A percentile compares a stretch with the other conserved stretches of the same genome.
These are phyloP conservation scores for Lactuca saligna DNA, from an alignment of 129 eudicot genomes.

Conservation along the genomic window DNA sequence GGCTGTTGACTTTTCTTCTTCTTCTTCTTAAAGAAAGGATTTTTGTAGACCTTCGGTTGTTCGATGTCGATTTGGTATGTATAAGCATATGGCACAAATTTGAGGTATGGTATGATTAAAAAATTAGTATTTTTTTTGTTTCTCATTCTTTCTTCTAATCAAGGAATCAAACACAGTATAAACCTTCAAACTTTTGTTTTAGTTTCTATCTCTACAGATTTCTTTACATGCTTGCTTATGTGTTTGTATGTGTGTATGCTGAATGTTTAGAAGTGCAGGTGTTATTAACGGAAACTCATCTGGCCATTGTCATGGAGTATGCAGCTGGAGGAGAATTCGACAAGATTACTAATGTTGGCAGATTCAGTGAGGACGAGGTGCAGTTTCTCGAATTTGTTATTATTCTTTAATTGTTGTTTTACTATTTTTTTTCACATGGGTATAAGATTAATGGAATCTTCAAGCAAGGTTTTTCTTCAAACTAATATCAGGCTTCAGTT, in stretches of 20 bases:
- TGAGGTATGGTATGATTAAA: too few relatives aligned
- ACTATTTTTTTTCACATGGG: neutral
- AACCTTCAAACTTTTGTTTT: too few relatives aligned
- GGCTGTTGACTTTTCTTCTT: too few relatives aligned
- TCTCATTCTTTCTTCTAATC: too few relatives aligned
- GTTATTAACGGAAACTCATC: slow-evolving; percentile 51
- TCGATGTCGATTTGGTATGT: too few relatives aligned
- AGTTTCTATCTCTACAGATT: too few relatives aligned
- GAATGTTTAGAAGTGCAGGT: slow-evolving; percentile 36
- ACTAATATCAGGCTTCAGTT: slow-evolving; percentile 78
- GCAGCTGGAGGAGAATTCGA: slow-evolving; percentile 70
- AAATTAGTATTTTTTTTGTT: too few relatives aligned
- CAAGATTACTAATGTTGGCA: slow-evolving; percentile 58
- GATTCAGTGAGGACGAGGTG: slow-evolving; percentile 79
- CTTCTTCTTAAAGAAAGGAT: too few relatives aligned
- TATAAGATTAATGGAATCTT: neutral
- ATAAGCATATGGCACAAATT: too few relatives aligned
- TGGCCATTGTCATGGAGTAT: slow-evolving; percentile 70
- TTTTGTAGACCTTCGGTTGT: too few relatives aligned
- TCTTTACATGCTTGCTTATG: neutral
- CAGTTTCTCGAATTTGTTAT: neutral
- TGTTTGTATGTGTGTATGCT: neutral
- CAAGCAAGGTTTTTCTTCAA: slow-evolving; percentile 73
- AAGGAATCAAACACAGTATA: too few relatives aligned
- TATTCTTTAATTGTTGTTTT: neutral